Evolutionary conservation across 2,329 filamentous ascomycete species (phyloP).

Genomic region (Neurospora sp.): DNA sequence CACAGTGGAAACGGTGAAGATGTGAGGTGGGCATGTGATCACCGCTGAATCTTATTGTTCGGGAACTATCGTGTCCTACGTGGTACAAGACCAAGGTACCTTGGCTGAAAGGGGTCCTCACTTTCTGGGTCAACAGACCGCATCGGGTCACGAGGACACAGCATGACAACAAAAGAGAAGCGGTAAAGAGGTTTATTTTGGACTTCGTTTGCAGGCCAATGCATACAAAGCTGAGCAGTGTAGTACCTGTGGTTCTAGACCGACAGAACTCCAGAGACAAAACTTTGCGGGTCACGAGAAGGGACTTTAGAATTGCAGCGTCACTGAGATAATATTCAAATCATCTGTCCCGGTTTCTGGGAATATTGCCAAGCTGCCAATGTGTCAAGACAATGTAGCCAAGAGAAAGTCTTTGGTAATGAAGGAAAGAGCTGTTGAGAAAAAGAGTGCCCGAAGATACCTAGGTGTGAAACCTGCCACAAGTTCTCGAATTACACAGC

Average conservation of each 20-base stretch:
- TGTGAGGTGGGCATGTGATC: conserved; percentile 1
- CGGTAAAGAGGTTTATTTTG: conserved; percentile 3
- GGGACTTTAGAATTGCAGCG: background rate
- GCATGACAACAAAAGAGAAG: conserved; percentile 1
- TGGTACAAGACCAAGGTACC: background rate
- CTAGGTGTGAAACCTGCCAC: background rate
- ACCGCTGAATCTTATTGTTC: background rate
- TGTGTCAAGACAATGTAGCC: background rate
- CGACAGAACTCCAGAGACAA: background rate
- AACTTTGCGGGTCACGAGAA: background rate
- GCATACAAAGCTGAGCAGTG: background rate
- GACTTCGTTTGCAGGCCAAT: background rate
- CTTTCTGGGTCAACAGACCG: background rate
- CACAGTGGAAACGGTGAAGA: background rate
- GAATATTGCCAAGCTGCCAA: background rate
- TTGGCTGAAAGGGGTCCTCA: background rate
- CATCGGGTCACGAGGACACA: conserved; percentile 4
- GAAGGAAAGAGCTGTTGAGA: background rate
- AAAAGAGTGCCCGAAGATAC: background rate
- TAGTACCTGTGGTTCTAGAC: background rate
- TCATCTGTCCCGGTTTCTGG: too few relatives aligned
- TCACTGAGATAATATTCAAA: background rate
- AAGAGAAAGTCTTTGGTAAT: background rate
- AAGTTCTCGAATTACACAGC: background rate
- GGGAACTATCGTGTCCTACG: background rate